Evolutionary conservation across 140 eudicot genomes (phyloP), one percentile per base, ranked within the genome.

Genomic region (Bidens hawaiensis): DNA sequence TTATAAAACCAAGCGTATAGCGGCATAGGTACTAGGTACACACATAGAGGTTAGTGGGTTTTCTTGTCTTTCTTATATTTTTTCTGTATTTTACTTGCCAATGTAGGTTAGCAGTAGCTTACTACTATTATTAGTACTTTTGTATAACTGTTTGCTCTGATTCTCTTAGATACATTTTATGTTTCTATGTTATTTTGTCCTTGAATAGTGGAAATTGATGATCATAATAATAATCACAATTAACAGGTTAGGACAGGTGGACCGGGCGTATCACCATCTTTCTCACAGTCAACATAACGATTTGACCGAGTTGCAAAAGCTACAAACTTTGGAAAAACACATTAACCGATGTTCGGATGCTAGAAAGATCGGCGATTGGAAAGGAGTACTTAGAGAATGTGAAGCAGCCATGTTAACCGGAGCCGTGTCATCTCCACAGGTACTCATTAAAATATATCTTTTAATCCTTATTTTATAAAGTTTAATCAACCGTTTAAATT

Each of bases 351-450:
- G 84, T 46, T 38, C 75, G 12, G 76, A 78, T 78, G 88, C 88
- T 31, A 46, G 84, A 60, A 82, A 82, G 79, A 69, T 64, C 1
- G 69, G 83, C 56, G 85, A 82, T 61, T 82, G 88, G 88, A 75
- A 71, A 67, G 79, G 79, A 34, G 85, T 62, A 47, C 75, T 82
- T 53, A 55, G 76, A 76, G 88, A 82, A 75, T 78, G 88, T 64
- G 84, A 75, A 58, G 83, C 79, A 60, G 81, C 81, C 52, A 60
- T 79, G 68, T 72, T 78, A 80, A 65, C 80, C 25, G 88, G 85
- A 68, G 85, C 88, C 0, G 70, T 55, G 18, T 75, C 88, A 4
- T 78, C 82, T 73, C 82, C 84, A 5, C 85, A 78, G 64, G 88
- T 79, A 68, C 22, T 38, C 59, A 48, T 64, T 62, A n/a, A 2